Evolutionary conservation across 2,329 filamentous ascomycete genomes (phyloP), one percentile per base, ranked within the genome.

Genomic region (Pseudogymnoascus sp.): DNA sequence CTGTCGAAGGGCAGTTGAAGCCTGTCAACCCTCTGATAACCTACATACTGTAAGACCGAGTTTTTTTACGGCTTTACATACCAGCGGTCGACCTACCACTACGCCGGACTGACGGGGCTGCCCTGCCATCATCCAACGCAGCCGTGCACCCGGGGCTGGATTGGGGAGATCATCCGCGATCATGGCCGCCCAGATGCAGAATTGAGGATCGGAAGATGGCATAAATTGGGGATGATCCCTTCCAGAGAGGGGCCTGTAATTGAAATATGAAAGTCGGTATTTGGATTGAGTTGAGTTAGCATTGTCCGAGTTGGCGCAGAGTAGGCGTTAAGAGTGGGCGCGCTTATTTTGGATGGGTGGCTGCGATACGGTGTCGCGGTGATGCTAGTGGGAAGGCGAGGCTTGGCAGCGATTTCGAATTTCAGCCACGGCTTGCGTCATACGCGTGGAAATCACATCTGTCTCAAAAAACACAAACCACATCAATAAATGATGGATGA

Each of bases 391-490:
- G 6, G 13, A 47, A 7, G 21, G 16, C 19, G 16, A 24, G 44
- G 44, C 44, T 50, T 50, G 44, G 44, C 44, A 29, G 24, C 14
- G 44, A 50, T 50, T 50, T 29, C 44, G 24, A 50, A 50, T 50
- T 50, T 29, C 44, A 50, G 44, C 44, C 44, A 50, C 44, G 44
- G 13, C 44, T 50, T 50, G 44, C 44, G 44, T 50, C 44, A 50
- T 50, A 29, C 6, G 10, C 4, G 13, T 1, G 1, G 19, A 44
- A 44, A 24, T n/a, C 26, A 26, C 21, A 26, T 6, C 24, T 26
- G 24, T 26, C 24, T 26, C 24, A 3, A 4, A 26, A 26, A 26
- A 26, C 24, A 26, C 5, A 26, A 26, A 26, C 24, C 2, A 26
- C 24, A 26, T 26, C 24, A 26, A 26, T 4, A 26, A 29, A 29